Evolutionary conservation across 2,329 filamentous ascomycete genomes (phyloP), one percentile per base, ranked within the genome.

Genomic region (Zasmidium citrigriseum): DNA sequence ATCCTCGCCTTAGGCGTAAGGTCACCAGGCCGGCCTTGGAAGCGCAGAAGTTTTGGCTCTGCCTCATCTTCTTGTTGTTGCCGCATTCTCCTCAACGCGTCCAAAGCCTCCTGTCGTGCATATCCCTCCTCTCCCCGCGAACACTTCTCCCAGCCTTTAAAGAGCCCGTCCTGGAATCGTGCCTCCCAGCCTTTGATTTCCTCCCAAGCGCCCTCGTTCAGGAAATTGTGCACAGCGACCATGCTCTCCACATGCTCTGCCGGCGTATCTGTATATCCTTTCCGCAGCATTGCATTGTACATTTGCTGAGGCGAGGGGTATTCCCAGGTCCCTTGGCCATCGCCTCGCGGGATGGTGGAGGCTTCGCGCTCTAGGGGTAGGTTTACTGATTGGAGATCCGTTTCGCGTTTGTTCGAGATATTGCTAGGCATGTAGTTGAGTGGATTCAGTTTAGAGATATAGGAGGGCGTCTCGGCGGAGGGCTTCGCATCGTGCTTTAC

Each of bases 261-360:
- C 56, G 96, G 93, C 0, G 95, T 98, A 73, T 98, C 93, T 0
- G 89, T 92, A 76, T 97, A 95, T 58, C 95, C 95, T 77, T 99
- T 99, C 64, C 95, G 89, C 61, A 98, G 80, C 77, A 99, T 89
- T 7, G 95, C 95, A 71, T 99, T 98, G 82, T 98, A 99, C 95
- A 99, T 99, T 77, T 99, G 95, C 78, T 99, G 95, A 0, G 95
- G 93, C 0, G 92, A 97, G 0, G 95, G 95, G 73, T 99, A 99
- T 76, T 98, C 95, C 95, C 95, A 99, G 70, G 90, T 96, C 53
- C 87, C 83, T 49, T 86, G 83, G 59, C 76, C 78, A 67, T 89
- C 86, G 69, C 90, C 91, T 67, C 89, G 89, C n/a, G 95, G 95
- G 67, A 99, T 99, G 1, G 93, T 92, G 0, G 91, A 96, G 25